These are phyloP conservation scores for Cladophialophora yegresii DNA, from an alignment of 2,329 filamentous ascomycete species.

Conservation along the genomic window DNA sequence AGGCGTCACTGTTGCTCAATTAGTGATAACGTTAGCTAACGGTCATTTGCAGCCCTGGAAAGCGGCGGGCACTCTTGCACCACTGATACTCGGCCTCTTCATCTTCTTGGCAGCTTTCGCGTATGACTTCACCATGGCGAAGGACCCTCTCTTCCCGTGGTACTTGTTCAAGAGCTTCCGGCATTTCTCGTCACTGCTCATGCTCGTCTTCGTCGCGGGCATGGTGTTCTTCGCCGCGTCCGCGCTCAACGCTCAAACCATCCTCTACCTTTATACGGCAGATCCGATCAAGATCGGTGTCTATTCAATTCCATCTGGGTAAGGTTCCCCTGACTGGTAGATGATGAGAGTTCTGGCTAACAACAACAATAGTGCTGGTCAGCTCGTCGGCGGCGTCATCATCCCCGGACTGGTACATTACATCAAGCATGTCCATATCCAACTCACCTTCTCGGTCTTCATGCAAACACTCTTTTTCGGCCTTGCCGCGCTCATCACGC, in stretches of 20 bases:
- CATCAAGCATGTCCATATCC: constrained; percentile 29
- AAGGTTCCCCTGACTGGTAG: constrained; percentile 5
- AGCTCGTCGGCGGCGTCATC: constrained; percentile 29
- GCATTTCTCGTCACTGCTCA: constrained; percentile 27
- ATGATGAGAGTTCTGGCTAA: constrained; percentile 2
- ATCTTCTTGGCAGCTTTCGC: constrained; percentile 44
- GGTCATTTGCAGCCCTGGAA: constrained; percentile 39
- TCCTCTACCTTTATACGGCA: constrained; percentile 26
- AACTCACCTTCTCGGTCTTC: constrained; percentile 29
- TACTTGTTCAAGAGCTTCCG: constrained; percentile 37
- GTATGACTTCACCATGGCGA: constrained; percentile 45
- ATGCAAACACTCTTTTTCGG: constrained; percentile 31
- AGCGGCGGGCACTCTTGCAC: constrained; percentile 44
- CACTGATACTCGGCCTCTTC: constrained; percentile 47
- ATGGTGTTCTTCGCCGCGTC: constrained; percentile 32
- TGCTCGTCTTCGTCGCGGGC: constrained; percentile 30
- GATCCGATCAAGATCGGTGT: constrained; percentile 30
- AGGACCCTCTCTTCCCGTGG: constrained; percentile 50
- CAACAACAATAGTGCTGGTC: constrained; percentile 21
- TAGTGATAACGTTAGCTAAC: not conserved
- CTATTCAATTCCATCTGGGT: constrained; percentile 32
- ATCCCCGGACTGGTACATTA: constrained; percentile 27
- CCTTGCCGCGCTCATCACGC: constrained; percentile 26
- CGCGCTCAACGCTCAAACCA: constrained; percentile 27
- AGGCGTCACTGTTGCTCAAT: not conserved